Conservation (phyloP, 208 protist species). For the Phytomonas francai region DNA sequence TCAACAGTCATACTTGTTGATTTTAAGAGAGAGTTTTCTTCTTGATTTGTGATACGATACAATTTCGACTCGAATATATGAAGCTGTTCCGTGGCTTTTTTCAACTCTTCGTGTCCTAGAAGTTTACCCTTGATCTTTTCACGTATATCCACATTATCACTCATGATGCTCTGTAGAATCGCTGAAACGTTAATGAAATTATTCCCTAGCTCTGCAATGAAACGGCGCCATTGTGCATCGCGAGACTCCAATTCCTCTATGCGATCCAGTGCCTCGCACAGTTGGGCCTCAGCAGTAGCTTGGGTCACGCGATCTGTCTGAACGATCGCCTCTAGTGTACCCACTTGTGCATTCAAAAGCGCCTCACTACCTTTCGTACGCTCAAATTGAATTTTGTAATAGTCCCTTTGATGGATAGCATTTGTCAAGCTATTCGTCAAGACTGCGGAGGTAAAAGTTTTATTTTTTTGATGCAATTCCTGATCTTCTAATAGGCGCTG, state of each 20-base stretch:
- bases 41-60: not conserved
- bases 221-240: constrained; percentile 13
- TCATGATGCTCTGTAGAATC: constrained; percentile 34
- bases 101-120: not conserved
- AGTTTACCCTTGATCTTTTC: constrained; percentile 5
- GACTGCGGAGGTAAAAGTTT: not conserved
- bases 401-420: constrained; percentile 46
- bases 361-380: constrained; percentile 15
- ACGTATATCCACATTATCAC: constrained; percentile 4
- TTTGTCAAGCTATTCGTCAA: constrained; percentile 1
- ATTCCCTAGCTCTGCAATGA: constrained; percentile 29
- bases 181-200: constrained; percentile 35
- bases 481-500: not conserved
- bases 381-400: constrained; percentile 56
- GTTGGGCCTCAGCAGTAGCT: constrained; percentile 24
- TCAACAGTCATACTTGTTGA: not conserved
- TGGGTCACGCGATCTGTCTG: constrained; percentile 19
- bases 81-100: not conserved
- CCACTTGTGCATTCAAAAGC: constrained; percentile 17
- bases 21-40: not conserved
- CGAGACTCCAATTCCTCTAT: constrained; percentile 19
- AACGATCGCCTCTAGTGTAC: constrained; percentile 20
- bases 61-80: not conserved
- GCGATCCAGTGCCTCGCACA: constrained; percentile 30
- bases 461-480: not conserved